Base-by-base conservation (phyloP, 768 basidiomycete species). In the Macrolepiota albuminosa region DNA sequence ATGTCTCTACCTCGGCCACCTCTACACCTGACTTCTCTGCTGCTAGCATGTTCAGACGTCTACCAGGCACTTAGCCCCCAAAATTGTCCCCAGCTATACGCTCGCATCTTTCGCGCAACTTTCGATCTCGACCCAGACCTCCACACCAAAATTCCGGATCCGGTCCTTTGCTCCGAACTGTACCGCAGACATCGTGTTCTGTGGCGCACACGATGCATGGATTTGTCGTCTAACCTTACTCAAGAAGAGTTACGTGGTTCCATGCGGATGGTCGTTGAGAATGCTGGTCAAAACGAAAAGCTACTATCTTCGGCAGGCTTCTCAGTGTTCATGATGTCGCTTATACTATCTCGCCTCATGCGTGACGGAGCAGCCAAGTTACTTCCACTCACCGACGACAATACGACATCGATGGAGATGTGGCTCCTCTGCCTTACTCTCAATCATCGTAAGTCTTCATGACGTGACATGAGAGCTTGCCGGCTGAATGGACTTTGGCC, bases 241-340 rank as follows among this genome's bases (percentile, higher is more conserved):
- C 63, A 68, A 1, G 73, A 75, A 40, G 85, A 86, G 67, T 66
- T 88, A 26, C 85, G 84, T 79, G 80, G 80, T 8, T 79, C 79
- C 6, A 75, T 84, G 59, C 75, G 84, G 61, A 85, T 88, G 81
- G 66, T 83, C n/a, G 66, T 85, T 36, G 87, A 89, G 67, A 81
- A 79, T 63, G 76, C 78, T 40, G 75, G 74, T 3, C 67, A 75
- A 53, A 86, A 84, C 63, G 76, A 76, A 58, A 66, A 61, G 26
- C 80, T 84, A 29, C 74, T 87, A 10, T 66, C 68, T 16, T 62
- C 68, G 21, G 78, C 73, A 42, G 73, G 75, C 34, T 77, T 84
- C 63, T 61, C 75, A 8, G 63, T 62, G 21, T 80, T 76, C 64
- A 68, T 79, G 42, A 64, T 78, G 57, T 62, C 64, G 13, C 63